Conservation (phyloP, 352 stramenopile genomes). For the Globisporangium alternatum region DNA sequence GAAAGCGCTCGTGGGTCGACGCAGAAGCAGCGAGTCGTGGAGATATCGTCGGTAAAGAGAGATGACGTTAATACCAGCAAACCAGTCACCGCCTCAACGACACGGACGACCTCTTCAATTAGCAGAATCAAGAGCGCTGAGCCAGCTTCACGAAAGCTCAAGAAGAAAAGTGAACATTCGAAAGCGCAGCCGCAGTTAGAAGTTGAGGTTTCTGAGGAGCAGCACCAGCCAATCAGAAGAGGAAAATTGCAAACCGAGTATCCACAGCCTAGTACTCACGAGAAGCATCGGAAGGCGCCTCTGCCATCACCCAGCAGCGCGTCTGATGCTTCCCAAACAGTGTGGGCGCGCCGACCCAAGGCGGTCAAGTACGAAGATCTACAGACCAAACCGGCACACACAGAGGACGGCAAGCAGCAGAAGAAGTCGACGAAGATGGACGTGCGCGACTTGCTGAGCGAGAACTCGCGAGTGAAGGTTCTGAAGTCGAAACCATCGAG, state of each 20-base stretch:
- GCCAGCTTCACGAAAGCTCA: not conserved
- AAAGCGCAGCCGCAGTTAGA: not conserved
- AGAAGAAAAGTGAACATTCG: not conserved
- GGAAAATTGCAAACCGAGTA: not conserved
- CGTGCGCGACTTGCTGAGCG: conserved; percentile 18
- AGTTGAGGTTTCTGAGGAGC: not conserved
- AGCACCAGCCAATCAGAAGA: not conserved
- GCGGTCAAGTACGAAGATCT: conserved; percentile 9
- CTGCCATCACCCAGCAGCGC: conserved; percentile 14
- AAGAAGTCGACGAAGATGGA: conserved; percentile 16
- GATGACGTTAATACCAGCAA: not conserved
- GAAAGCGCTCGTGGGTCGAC: not conserved
- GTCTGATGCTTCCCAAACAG: conserved; percentile 3
- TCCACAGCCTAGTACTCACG: not conserved
- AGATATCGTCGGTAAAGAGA: conserved; percentile 2
- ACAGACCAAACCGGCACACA: not conserved
- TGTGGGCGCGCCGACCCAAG: conserved; percentile 11
- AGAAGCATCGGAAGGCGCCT: not conserved
- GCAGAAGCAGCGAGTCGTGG: conserved; percentile 3
- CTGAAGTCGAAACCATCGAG: not conserved
- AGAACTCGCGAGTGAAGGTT: conserved; percentile 5
- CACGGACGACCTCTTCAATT: not conserved
- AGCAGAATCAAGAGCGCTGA: not conserved
- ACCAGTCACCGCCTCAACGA: conserved; percentile 1
- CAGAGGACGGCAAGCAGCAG: not conserved